Conservation (phyloP, 805 yeast genomes). For the Candida methanosorbosa region DNA sequence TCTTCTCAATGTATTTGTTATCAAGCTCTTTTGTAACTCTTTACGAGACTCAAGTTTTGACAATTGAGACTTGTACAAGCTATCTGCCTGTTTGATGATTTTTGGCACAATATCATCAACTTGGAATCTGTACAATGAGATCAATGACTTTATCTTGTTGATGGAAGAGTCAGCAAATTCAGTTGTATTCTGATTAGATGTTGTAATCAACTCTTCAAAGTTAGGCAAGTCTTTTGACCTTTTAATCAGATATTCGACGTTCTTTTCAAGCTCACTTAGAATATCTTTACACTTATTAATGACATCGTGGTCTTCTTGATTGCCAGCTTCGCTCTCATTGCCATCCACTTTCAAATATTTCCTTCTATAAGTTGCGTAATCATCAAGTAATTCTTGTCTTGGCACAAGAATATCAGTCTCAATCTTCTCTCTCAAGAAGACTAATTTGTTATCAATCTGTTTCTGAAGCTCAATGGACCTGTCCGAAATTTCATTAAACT, state of each 20-base stretch:
- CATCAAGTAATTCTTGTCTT: slow-evolving; percentile 27
- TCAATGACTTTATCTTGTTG: slow-evolving; percentile 12
- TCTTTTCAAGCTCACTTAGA: slow-evolving; percentile 13
- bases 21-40: slow-evolving; percentile 24
- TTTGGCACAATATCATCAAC: slow-evolving; percentile 16
- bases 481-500: slow-evolving; percentile 24
- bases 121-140: slow-evolving; percentile 14
- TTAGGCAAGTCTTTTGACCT: slow-evolving; percentile 17
- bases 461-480: slow-evolving; percentile 16
- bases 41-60: slow-evolving; percentile 24
- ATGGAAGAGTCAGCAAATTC: slow-evolving; percentile 16
- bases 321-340: neutral
- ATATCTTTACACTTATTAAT: slow-evolving; percentile 12
- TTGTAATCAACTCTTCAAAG: slow-evolving; percentile 22
- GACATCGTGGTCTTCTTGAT: slow-evolving; percentile 4
- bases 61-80: slow-evolving; percentile 28
- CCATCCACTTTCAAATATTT: slow-evolving; percentile 19
- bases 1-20: slow-evolving; percentile 23
- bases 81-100: slow-evolving; percentile 24
- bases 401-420: slow-evolving; percentile 27
- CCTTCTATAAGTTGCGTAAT: slow-evolving; percentile 32
- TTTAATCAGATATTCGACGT: slow-evolving; percentile 13
- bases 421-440: slow-evolving; percentile 25
- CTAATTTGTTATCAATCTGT: slow-evolving; percentile 12
- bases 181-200: slow-evolving; percentile 19